Base-by-base conservation (phyloP, 164 flowering plant genomes). In the Vitis amurensis region DNA sequence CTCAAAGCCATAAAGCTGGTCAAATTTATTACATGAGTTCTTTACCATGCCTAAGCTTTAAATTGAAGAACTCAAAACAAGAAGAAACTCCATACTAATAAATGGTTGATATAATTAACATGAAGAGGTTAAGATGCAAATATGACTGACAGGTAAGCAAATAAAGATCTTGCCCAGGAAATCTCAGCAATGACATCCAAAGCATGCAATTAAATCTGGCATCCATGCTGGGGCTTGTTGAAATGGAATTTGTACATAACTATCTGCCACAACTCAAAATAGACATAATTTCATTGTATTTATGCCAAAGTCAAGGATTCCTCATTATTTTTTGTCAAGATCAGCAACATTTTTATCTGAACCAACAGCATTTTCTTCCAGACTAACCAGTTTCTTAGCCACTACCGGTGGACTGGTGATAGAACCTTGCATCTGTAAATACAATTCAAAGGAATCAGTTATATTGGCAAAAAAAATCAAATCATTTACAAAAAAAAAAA, bases 371-470 rank as follows among this genome's bases (percentile, higher is more conserved):
- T 66, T 55, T 68, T 76, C 77, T 73, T 74, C 80, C 13, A 15
- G 61, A 55, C 71, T 57, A 77, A 76, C 74, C 66, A 62, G 59
- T 52, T 80, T 75, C 71, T 84, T 83, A 37, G 74, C 67, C 73
- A 70, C 70, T 67, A 50, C 73, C 50, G 79, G 77, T 2, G 76
- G 76, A 67, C 75, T 74, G 48, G 51, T 57, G 3, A 63, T 53
- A 59, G 84, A 72, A 27, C 81, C 78, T 47, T 73, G 74, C 59
- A 78, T 69, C 86, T 83, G 83, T 67, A 47, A 44, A 61, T 72
- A 67, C 44, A 61, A 67, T 50, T 30, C 70, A 13, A 23, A 7
- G 19, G 3, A 16, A 10, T 62, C 1, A 64, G 69, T 48, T 13
- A 17, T 31, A 14, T 59, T 58, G 2, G 12, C 1, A n/a, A 55